Evolutionary conservation across 352 stramenopile species (phyloP).

Genomic region (Phytophthora cajani): DNA sequence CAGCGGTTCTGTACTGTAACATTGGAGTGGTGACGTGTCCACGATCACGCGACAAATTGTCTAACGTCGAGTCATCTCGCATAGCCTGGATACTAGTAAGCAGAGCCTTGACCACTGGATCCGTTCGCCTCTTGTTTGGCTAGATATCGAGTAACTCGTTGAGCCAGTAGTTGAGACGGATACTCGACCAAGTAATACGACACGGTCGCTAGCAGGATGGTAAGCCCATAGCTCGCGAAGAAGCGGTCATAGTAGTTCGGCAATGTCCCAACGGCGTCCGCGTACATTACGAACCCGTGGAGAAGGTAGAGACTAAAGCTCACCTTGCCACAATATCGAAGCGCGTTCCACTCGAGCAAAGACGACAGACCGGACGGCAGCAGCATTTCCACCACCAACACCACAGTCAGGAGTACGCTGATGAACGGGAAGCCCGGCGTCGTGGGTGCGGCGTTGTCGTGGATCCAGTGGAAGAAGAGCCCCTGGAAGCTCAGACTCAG

Average conservation of each 20-base stretch:
- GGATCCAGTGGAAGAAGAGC: constrained; percentile 36
- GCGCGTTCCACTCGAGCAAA: constrained; percentile 16
- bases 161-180: constrained; percentile 35
- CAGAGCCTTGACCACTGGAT: background rate
- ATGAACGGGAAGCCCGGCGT: constrained; percentile 31
- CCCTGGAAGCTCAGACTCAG: constrained; percentile 33
- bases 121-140: background rate
- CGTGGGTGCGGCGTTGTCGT: constrained; percentile 21
- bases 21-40: no score
- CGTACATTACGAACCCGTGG: constrained; percentile 45
- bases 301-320: constrained; percentile 49
- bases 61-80: no score
- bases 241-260: constrained; percentile 28
- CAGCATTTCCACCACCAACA: constrained; percentile 49
- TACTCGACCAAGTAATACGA: constrained; percentile 52
- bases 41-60: no score
- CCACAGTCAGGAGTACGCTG: constrained; percentile 27
- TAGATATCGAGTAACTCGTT: background rate
- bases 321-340: constrained; percentile 47
- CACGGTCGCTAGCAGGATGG: constrained; percentile 31
- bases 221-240: constrained; percentile 34
- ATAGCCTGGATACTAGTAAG: no score
- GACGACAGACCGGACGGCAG: constrained; percentile 26
- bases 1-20: no score
- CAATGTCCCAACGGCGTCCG: background rate